A percentile compares a stretch with the other conserved stretches of the same genome.
Conservation (phyloP, 116 monocot genomes). For the Dioscorea cayenensis region DNA sequence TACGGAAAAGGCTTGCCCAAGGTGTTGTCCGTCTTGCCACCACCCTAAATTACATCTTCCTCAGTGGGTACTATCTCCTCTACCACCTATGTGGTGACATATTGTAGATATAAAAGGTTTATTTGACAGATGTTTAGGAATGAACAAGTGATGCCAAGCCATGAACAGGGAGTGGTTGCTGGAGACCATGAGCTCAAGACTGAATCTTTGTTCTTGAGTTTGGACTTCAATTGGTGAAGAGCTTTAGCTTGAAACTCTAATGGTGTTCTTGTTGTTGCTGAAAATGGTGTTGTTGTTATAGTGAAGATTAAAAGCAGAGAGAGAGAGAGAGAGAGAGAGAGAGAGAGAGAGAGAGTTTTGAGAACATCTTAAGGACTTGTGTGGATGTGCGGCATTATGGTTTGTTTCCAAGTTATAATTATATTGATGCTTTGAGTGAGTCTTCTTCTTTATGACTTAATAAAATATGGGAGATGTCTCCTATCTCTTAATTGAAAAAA, state of each 20-base stretch:
- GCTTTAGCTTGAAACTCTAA: not conserved
- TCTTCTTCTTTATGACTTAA: no score
- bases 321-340: no score
- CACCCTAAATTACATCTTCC: constrained; percentile 30
- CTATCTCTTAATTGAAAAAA: no score
- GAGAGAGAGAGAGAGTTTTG: no score
- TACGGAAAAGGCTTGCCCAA: constrained; percentile 30
- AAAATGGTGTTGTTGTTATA: not conserved
- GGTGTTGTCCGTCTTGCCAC: constrained; percentile 26
- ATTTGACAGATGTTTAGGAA: not conserved
- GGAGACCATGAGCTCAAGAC: not conserved
- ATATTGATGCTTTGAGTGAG: no score
- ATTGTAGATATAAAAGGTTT: not conserved
- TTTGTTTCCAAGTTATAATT: no score
- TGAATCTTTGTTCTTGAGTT: not conserved
- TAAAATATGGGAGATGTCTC: no score
- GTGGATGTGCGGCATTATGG: no score
- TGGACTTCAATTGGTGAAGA: constrained; percentile 14
- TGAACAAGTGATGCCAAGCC: constrained; percentile 9
- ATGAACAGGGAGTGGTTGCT: not conserved
- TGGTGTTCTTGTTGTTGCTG: not conserved
- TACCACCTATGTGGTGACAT: not conserved
- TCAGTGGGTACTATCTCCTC: not conserved
- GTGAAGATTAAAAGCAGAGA: not conserved
- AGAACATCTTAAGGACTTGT: no score